Conservation (phyloP, 1,139 yeast species). For the Suhomyces chickasaworum region DNA sequence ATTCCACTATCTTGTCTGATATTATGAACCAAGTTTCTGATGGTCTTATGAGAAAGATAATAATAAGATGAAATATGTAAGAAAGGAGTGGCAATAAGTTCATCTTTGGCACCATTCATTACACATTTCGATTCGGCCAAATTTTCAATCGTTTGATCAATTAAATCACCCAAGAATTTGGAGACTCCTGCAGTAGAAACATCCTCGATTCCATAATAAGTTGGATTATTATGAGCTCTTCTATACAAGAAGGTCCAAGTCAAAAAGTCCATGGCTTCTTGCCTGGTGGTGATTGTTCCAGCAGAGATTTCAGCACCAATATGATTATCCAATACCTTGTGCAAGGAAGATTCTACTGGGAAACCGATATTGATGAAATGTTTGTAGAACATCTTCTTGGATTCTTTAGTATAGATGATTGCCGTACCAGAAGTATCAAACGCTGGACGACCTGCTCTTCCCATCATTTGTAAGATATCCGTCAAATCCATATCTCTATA, state of each 20-base stretch:
- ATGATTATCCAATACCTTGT: constrained; percentile 90
- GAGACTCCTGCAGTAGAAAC: constrained; percentile 66
- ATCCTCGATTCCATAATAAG: constrained; percentile 88
- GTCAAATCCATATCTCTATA: constrained; percentile 90
- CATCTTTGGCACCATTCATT: constrained; percentile 48
- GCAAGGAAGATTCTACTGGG: constrained; percentile 95
- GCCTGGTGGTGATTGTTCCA: constrained; percentile 78
- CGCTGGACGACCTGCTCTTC: constrained; percentile 96
- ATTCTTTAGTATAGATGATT: constrained; percentile 88
- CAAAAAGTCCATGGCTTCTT: constrained; percentile 88
- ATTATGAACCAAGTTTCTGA: constrained; percentile 63
- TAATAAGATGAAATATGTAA: constrained; percentile 87
- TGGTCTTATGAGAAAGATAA: constrained; percentile 88
- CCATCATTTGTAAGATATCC: constrained; percentile 89
- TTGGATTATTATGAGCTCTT: constrained; percentile 93
- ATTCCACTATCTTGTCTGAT: constrained; percentile 56
- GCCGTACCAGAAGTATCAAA: constrained; percentile 95
- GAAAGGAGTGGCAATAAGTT: constrained; percentile 71
- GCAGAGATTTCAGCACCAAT: constrained; percentile 95
- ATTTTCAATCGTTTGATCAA: constrained; percentile 70
- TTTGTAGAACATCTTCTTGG: constrained; percentile 88
- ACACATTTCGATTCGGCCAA: constrained; percentile 77
- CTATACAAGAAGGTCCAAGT: constrained; percentile 95
- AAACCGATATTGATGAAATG: constrained; percentile 94
- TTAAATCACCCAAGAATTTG: constrained; percentile 66